Evolutionary conservation across 1,139 yeast species (phyloP), one percentile per base, ranked within the genome.

Genomic region (Nematodospora anomalae): DNA sequence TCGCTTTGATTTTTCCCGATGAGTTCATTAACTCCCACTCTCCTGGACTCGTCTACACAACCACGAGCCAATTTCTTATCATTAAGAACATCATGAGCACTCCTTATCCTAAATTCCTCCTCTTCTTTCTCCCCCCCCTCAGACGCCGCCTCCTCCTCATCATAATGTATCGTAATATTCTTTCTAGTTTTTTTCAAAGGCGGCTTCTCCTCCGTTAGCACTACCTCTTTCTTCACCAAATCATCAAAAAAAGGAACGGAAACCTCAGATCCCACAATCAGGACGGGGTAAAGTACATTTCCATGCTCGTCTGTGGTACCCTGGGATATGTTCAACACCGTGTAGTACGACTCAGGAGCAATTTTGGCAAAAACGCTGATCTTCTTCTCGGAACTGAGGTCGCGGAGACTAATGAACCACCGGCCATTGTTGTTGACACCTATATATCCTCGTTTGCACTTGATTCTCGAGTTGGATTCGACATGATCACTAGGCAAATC

Each of bases 301-400:
- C 64, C 65, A 16, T 66, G 67, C 0, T 60, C 60, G 4, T 59
- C 71, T 24, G 72, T 45, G 40, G 79, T 84, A 9, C 73, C 65
- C 29, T 76, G 76, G 2, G 71, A 62, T 7, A 83, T 80, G 35
- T 67, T 65, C 30, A 74, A 57, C 9, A 80, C 71, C 28, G 71
- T 79, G 60, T 73, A 73, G 16, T 80, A 69, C 0, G 84, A 67
- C 22, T 78, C 79, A 23, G 77, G 78, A 2, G 70, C 71, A 9
- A 85, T 64, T 42, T 76, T 73, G 1, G 95, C 95, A 50, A 86
- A 68, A 12, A 81, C 53, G 0, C 81, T 79, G 43, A 21, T 18
- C 2, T 23, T 16, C 2, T 30, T 16, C 13, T 37, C 43, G 13
- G 28, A 15, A 10, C 32, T 15, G n/a, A n/a, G n/a, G n/a, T n/a